Evolutionary conservation across 495 filamentous ascomycete genomes (phyloP).

Genomic region (Amniculicola lignicola): DNA sequence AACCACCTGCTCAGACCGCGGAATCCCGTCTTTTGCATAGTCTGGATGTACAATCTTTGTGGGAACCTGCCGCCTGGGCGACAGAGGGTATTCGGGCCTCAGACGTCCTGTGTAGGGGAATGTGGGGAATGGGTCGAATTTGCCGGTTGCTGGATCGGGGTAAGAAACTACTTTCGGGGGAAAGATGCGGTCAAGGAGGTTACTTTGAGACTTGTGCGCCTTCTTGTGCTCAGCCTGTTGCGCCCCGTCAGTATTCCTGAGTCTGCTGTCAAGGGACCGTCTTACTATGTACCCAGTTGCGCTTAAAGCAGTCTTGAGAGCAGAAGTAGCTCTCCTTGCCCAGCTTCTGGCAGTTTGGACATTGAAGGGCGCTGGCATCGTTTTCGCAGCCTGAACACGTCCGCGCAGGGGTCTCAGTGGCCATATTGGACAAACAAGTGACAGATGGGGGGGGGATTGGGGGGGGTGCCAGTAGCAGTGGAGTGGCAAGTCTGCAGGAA

Average conservation of each 20-base stretch:
- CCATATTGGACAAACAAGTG: conserved; percentile 18
- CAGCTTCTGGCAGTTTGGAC: conserved; percentile 87
- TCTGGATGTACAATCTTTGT: conserved; percentile 78
- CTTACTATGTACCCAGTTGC: conserved; percentile 76
- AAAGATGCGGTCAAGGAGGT: conserved; percentile 66
- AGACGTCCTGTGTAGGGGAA: conserved; percentile 77
- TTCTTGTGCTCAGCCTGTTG: conserved; percentile 76
- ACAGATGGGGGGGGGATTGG: no score
- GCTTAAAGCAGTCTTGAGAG: conserved; percentile 98
- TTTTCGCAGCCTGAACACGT: conserved; percentile 86
- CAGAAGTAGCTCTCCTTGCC: conserved; percentile 94
- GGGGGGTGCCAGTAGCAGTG: no score
- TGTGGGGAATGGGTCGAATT: conserved; percentile 85
- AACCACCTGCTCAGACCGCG: conserved; percentile 72
- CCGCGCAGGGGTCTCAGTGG: conserved; percentile 40
- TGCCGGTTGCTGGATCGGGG: conserved; percentile 83
- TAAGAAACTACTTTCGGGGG: conserved; percentile 76
- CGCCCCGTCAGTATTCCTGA: conserved; percentile 16
- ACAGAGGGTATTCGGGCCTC: conserved; percentile 87
- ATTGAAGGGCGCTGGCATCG: conserved; percentile 78
- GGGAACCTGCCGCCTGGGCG: conserved; percentile 68
- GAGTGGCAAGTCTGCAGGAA: no score
- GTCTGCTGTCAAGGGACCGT: conserved; percentile 3
- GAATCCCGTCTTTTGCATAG: conserved; percentile 78
- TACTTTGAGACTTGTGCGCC: conserved; percentile 78